These are phyloP conservation scores for Xylaria sp. DNA, from an alignment of 2,329 filamentous ascomycete genomes.

Conservation along the genomic window DNA sequence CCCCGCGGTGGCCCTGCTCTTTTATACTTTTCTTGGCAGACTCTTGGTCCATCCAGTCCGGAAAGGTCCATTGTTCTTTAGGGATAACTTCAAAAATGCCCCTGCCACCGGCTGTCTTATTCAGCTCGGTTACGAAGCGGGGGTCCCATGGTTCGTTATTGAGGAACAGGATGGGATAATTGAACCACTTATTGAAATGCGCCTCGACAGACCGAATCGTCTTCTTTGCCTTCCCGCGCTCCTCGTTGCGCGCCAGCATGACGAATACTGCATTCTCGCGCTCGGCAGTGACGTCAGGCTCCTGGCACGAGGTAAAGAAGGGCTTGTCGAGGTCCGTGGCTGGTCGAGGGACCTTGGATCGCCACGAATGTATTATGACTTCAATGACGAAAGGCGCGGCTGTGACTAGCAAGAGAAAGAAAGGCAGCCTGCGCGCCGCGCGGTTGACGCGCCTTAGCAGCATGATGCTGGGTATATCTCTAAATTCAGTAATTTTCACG, in stretches of 20 bases:
- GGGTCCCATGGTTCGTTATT: constrained; percentile 57
- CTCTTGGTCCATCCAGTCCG: constrained; percentile 49
- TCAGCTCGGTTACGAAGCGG: constrained; percentile 53
- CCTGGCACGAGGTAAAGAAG: constrained; percentile 54
- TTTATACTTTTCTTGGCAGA: constrained; percentile 50
- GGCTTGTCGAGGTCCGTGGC: constrained; percentile 52
- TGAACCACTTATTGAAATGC: constrained; percentile 59
- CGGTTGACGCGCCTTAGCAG: constrained; percentile 49
- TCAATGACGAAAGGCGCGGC: constrained; percentile 50
- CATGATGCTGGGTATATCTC: constrained; percentile 35
- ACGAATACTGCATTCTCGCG: constrained; percentile 58
- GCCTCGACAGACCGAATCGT: constrained; percentile 55
- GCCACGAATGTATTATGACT: constrained; percentile 50
- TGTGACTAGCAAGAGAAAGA: constrained; percentile 47
- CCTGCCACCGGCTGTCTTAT: constrained; percentile 51
- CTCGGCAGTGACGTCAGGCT: constrained; percentile 49
- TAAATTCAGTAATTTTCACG: background rate
- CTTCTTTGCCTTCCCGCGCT: constrained; percentile 53
- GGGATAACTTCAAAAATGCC: constrained; percentile 57
- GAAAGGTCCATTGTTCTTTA: constrained; percentile 54
- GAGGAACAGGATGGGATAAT: constrained; percentile 59
- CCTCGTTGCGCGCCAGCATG: constrained; percentile 59
- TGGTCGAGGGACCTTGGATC: constrained; percentile 51
- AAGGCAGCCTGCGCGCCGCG: constrained; percentile 47
- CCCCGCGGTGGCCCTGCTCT: constrained; percentile 47